These are phyloP conservation scores for Penicillium malachiteum DNA, from an alignment of 495 filamentous ascomycete genomes.

Conservation along the genomic window DNA sequence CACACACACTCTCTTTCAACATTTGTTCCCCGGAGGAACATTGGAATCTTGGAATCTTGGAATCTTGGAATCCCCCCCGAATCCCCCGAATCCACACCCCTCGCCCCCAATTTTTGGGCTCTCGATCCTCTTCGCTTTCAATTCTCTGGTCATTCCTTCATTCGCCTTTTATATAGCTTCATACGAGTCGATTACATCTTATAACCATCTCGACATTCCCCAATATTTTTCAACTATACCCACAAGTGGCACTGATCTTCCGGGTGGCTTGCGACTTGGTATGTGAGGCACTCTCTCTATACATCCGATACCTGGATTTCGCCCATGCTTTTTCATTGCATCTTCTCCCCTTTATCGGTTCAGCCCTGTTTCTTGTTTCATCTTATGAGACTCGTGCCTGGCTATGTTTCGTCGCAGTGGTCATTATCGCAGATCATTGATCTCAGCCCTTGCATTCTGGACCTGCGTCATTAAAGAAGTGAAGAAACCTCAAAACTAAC, in stretches of 20 bases:
- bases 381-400: slow-evolving; percentile 13
- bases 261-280: slow-evolving; percentile 17
- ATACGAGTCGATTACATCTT: too few species aligned
- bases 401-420: slow-evolving; percentile 10
- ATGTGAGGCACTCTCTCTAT: slow-evolving; percentile 14
- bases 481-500: slow-evolving; percentile 25
- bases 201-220: too few species aligned
- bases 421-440: slow-evolving; percentile 19
- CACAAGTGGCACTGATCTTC: slow-evolving; percentile 4
- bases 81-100: neutral
- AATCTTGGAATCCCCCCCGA: neutral
- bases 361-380: neutral
- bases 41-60: slow-evolving; percentile 20
- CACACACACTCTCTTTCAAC: slow-evolving; percentile 16
- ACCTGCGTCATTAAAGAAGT: neutral
- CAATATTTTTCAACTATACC: too few species aligned
- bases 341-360: neutral
- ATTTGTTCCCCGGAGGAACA: slow-evolving; percentile 46
- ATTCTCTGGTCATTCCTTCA: slow-evolving; percentile 13
- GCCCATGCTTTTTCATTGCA: neutral
- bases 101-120: neutral
- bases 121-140: slow-evolving; percentile 5
- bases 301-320: neutral
- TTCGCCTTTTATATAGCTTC: neutral
- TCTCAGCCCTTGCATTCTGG: slow-evolving; percentile 25